Evolutionary conservation across 2,329 filamentous ascomycete species (phyloP).

Genomic region (Clarireedia paspali): DNA sequence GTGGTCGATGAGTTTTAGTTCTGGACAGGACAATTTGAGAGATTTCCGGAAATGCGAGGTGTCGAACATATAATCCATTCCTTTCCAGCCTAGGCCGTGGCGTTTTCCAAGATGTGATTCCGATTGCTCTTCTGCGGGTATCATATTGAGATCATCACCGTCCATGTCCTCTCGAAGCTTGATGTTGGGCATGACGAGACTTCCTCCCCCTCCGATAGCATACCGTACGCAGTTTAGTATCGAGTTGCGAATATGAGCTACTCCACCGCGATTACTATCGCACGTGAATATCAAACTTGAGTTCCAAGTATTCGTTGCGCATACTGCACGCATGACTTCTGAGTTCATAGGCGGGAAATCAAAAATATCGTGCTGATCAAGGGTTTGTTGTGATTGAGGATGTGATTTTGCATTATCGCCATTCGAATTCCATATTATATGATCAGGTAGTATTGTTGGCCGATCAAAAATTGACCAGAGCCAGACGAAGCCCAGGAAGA

Average conservation of each 20-base stretch:
- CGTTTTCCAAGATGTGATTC: slow-evolving; percentile 13
- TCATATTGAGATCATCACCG: slow-evolving; percentile 17
- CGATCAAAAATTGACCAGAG: slow-evolving; percentile 20
- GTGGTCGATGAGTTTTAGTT: slow-evolving; percentile 19
- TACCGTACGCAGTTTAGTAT: slow-evolving; percentile 36
- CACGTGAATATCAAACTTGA: slow-evolving; percentile 33
- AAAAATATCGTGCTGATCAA: slow-evolving; percentile 22
- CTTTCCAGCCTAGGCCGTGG: slow-evolving; percentile 24
- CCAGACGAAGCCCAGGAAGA: slow-evolving; percentile 15
- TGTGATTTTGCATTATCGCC: neutral
- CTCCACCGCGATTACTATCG: slow-evolving; percentile 33
- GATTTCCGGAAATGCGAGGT: slow-evolving; percentile 20
- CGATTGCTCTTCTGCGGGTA: slow-evolving; percentile 1
- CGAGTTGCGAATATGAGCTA: slow-evolving; percentile 35
- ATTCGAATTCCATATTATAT: slow-evolving; percentile 10
- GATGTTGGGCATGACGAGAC: slow-evolving; percentile 33
- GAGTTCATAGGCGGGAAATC: slow-evolving; percentile 34
- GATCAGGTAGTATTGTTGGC: slow-evolving; percentile 8
- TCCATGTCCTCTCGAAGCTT: slow-evolving; percentile 29
- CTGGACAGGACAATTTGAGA: slow-evolving; percentile 23
- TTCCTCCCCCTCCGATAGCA: slow-evolving; percentile 32
- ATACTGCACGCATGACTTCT: slow-evolving; percentile 29
- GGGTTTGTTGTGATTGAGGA: neutral
- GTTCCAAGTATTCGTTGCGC: slow-evolving; percentile 29
- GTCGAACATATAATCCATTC: slow-evolving; percentile 26